Evolutionary conservation across 2,329 filamentous ascomycete species (phyloP).

Genomic region (Zasmidium angulare): DNA sequence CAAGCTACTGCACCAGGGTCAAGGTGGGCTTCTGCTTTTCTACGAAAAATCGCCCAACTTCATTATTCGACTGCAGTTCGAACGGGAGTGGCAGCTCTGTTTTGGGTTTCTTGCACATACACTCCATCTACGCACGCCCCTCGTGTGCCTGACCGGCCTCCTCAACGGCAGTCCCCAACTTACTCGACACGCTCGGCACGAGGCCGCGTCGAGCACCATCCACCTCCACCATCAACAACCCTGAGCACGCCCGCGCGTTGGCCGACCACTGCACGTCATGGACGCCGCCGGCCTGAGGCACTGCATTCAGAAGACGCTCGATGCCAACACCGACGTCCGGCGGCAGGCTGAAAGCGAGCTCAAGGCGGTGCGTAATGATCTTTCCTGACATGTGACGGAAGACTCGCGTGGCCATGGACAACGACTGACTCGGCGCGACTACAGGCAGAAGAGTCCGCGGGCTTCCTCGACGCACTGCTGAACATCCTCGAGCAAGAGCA

Average conservation of each 20-base stretch:
- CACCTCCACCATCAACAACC: not conserved
- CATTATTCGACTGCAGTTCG: not conserved
- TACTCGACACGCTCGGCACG: slow-evolving; percentile 5
- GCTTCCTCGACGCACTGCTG: slow-evolving; percentile 86
- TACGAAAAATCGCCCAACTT: not conserved
- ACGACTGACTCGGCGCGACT: slow-evolving; percentile 13
- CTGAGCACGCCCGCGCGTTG: not conserved
- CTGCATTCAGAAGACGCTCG: slow-evolving; percentile 75
- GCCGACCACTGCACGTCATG: slow-evolving; percentile 50
- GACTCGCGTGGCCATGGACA: not conserved
- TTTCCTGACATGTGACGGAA: not conserved
- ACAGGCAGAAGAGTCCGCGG: slow-evolving; percentile 84
- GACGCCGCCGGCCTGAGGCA: slow-evolving; percentile 72
- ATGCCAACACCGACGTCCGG: slow-evolving; percentile 71
- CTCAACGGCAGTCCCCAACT: not conserved
- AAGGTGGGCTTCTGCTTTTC: not conserved
- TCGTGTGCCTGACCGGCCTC: not conserved
- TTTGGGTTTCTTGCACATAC: not conserved
- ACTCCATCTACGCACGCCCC: not conserved
- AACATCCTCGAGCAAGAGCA: slow-evolving; percentile 89
- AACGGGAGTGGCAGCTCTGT: not conserved
- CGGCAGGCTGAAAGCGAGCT: slow-evolving; percentile 77
- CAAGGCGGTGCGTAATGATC: slow-evolving; percentile 65
- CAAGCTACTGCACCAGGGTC: not conserved
- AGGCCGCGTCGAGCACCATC: not conserved